Base-by-base conservation (phyloP, 2,329 filamentous ascomycete species). In the Cercospora citrullina region DNA sequence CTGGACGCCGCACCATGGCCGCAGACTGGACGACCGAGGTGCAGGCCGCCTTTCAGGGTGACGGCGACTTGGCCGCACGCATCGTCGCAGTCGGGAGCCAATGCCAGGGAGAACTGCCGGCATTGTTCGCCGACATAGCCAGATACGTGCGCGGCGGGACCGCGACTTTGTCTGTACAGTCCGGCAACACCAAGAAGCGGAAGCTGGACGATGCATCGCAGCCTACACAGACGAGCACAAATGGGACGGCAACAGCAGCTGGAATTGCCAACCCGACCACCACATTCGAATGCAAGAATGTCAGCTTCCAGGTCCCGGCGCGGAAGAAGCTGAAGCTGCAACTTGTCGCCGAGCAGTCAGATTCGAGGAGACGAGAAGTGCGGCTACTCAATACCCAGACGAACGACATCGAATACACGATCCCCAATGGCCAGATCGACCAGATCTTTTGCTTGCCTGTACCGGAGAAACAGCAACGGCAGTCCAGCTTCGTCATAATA, bases 311-410 rank as follows among this genome's bases (percentile, higher is more conserved):
- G 16, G 81, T 89, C 0, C 88, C 88, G 3, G 85, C 87, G 72
- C 81, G 88, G 63, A 90, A 89, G 80, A 90, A 90, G 80, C 81
- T 89, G 68, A 85, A 82, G 59, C 80, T 90, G 30, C 85, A 89
- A 74, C 76, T 89, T n/a, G 81, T 86, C 33, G 58, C 68, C 39
- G 78, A 78, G 59, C 69, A 70, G 26, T 39, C 68, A 5, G 74
- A 79, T 23, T 64, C 67, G 10, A 67, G 60, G 10, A 71, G 61
- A 51, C 67, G 71, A 36, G 74, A 76, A 64, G 68, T 78, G 21
- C 63, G 75, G 10, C 62, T 77, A 30, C 65, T 74, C 23, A 74
- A 77, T 66, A 71, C 71, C 26, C 66, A 73, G 33, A 75, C 72
- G 12, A 68, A 71, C 23, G 68, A 70, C 6, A 70, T 75, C 28